Evolutionary conservation across 1,284 basidiomycete species (phyloP).

Genomic region (Chondrostereum purpureum): DNA sequence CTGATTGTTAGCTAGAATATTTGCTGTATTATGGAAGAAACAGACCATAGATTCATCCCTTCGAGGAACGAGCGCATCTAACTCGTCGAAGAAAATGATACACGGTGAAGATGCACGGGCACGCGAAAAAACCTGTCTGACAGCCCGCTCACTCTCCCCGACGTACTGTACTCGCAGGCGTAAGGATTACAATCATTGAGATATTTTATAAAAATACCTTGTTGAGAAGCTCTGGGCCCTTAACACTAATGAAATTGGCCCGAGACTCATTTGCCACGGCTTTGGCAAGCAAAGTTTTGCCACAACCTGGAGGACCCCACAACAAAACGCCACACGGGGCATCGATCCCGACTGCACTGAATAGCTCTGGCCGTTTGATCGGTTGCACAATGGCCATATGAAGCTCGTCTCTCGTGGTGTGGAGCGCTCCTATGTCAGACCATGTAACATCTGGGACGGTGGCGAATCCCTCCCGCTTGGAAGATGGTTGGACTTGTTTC

Average conservation of each 20-base stretch:
- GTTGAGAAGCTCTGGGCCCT: slow-evolving; percentile 94
- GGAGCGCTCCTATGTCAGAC: slow-evolving; percentile 92
- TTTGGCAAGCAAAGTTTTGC: slow-evolving; percentile 93
- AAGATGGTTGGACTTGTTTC: slow-evolving; percentile 86
- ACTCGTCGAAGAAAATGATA: slow-evolving; percentile 93
- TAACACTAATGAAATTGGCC: slow-evolving; percentile 97
- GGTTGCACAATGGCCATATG: slow-evolving; percentile 98
- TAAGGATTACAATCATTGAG: neutral
- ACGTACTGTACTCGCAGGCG: slow-evolving; percentile 69
- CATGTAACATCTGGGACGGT: slow-evolving; percentile 95
- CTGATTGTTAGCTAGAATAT: neutral
- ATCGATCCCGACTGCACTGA: slow-evolving; percentile 80
- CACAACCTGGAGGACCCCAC: slow-evolving; percentile 99
- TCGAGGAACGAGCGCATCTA: slow-evolving; percentile 92
- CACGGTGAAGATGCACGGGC: slow-evolving; percentile 86
- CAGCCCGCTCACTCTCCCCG: slow-evolving; percentile 93
- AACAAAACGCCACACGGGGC: slow-evolving; percentile 87
- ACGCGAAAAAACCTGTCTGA: slow-evolving; percentile 88
- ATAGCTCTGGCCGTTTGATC: slow-evolving; percentile 85
- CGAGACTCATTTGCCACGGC: slow-evolving; percentile 93
- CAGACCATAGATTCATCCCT: slow-evolving; percentile 85
- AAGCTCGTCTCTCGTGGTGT: slow-evolving; percentile 81
- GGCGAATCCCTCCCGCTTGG: slow-evolving; percentile 95
- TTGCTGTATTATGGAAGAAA: neutral
- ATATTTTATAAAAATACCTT: slow-evolving; percentile 67